A percentile compares a stretch with the other conserved stretches of the same genome.
phyloP scores from a whole-genome alignment of 306 rosid genomes.

The Sicyos edulis region DNA sequence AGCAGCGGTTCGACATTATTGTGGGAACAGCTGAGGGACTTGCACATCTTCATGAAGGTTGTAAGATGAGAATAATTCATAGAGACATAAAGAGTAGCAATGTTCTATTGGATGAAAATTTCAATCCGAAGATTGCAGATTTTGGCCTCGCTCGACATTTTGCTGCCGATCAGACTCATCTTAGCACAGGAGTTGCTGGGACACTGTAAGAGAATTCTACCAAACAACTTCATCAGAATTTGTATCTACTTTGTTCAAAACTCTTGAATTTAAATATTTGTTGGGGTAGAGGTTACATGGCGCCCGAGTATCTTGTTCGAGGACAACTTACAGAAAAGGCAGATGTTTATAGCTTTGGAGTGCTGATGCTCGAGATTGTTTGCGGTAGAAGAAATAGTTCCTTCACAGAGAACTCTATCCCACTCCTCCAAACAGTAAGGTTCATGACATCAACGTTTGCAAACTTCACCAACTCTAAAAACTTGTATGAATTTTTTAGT shows the following conservation, averaged over 20 bases:
- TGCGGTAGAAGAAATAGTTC: conserved; percentile 63
- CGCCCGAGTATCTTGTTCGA: conserved; percentile 78
- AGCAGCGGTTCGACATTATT: conserved; percentile 52
- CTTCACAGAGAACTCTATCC: conserved; percentile 45
- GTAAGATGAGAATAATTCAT: conserved; percentile 58
- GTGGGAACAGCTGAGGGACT: conserved; percentile 84
- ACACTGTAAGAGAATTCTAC: conserved; percentile 52
- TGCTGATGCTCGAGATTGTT: conserved; percentile 70
- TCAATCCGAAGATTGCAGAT: conserved; percentile 74
- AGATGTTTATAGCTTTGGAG: conserved; percentile 76
- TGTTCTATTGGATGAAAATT: conserved; percentile 70
- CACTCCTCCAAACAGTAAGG: conserved; percentile 69
- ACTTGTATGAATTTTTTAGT: not conserved
- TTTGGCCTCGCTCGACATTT: conserved; percentile 86
- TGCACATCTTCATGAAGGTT: conserved; percentile 76
- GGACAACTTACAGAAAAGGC: conserved; percentile 89
- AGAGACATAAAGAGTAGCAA: conserved; percentile 91
- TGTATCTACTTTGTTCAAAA: not conserved
- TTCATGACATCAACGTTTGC: not conserved
- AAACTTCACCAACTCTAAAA: conserved; percentile 11
- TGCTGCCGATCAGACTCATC: conserved; percentile 60
- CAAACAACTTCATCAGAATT: not conserved
- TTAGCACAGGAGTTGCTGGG: conserved; percentile 90
- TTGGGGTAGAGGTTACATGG: conserved; percentile 72
- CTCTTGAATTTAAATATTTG: not conserved